Base-by-base conservation (phyloP, 345 rosid species). In the Diplotaxis tenuifolia region DNA sequence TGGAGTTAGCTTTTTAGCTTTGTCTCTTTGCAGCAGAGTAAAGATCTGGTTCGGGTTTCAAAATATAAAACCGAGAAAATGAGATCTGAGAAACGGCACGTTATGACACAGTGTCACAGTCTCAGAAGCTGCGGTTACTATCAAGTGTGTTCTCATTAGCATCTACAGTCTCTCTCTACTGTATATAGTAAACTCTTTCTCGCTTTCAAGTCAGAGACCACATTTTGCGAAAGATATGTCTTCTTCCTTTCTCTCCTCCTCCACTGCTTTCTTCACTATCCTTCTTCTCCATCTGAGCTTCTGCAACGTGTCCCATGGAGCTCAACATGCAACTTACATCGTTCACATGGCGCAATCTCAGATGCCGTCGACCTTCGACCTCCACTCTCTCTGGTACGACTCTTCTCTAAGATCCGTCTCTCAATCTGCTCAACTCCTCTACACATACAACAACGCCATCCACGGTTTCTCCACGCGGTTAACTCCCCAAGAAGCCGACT, bases 301-400 rank as follows among this genome's bases (percentile, higher is more conserved):
- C 36, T 72, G 78, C 82, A 77, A 74, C 68, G 71, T 75, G 70
- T 79, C 49, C 36, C 12, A 64, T 71, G 78, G 58, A 63, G 19
- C 32, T 42, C 78, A 77, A 42, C 76, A 59, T 25, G 75, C 59
- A 9, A 93, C 96, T 16, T 93, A 88, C 89, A 89, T 94, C 52
- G 92, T 94, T 42, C 97, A 94, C 87, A 87, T 88, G 90, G 80
- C 87, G 7, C 85, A 79, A 82, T 84, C 87, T 75, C 71, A 84
- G 81, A 89, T 91, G 95, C 98, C 97, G 0, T 62, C 80, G 18
- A 72, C 21, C 28, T 91, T 84, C 73, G 50, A 86, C 36, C 90
- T 80, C 49, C 98, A 92, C 77, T 74, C 85, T 34, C 82, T 79
- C 80, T 90, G 99, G 99, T 95, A 95, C 78, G 84, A 75, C 79